Base-by-base conservation (phyloP, 2,329 filamentous ascomycete species). In the Calycina herbarum region DNA sequence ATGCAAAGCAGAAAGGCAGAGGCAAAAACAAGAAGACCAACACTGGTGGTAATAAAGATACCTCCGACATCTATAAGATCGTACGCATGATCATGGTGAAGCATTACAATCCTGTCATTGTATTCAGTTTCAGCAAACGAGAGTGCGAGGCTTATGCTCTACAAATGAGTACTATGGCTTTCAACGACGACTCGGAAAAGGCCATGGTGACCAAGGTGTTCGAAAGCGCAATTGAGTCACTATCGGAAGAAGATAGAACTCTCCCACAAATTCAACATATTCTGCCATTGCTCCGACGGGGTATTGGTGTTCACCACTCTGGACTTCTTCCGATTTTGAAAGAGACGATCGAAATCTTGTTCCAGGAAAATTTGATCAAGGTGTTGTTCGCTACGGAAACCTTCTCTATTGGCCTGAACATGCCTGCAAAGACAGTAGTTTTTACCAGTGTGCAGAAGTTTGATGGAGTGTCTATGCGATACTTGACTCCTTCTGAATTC, bases 371-470 rank as follows among this genome's bases (percentile, higher is more conserved):
- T 61, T 81, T 99, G 54, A 97, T 99, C 82, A 99, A 99, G 80
- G 94, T 98, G 10, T 84, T 99, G 0, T 98, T 99, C 68, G 95
- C 95, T 0, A 99, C 95, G 0, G 96, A 99, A 78, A 99, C 95
- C 0, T 99, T 99, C 80, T 98, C 95, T 3, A 99, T 99, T 70
- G 95, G 95, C 67, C 80, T 99, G 66, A 99, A 99, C 83, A 98
- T 99, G 95, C 95, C 95, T 71, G 95, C 95, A 31, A 97, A 97
- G 82, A 99, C 95, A 0, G 95, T 99, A 1, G 94, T 99, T n/a
- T 99, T 99, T 78, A 97, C 95, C 0, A 94, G 91, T 71, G 93
- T 99, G 10, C 91, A 91, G 62, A 99, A 99, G 76, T 99, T 94
- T 76, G 95, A 99, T 75, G 96, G 96, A 65, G 84, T 88, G 6